phyloP scores from a whole-genome alignment of 371 early-diverging fungal genomes.

The Choanephora cucurbitarum region DNA sequence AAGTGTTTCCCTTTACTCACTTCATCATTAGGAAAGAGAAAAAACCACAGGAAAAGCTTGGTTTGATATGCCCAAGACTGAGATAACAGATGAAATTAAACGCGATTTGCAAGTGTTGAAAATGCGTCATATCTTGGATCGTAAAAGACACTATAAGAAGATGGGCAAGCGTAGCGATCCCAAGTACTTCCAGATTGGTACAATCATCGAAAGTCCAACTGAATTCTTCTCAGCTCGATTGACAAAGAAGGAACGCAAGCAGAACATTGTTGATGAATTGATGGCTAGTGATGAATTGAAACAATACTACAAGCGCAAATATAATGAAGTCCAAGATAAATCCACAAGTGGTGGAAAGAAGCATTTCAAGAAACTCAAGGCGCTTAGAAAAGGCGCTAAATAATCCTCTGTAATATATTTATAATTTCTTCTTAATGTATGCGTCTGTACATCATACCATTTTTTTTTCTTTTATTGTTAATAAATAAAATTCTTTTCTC shows the following conservation, averaged over 20 bases:
- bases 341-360: conserved; percentile 64
- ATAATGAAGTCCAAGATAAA: conserved; percentile 71
- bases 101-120: conserved; percentile 87
- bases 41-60: conserved; percentile 78
- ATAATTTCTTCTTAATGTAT: not conserved
- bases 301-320: conserved; percentile 85
- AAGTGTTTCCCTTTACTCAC: not conserved
- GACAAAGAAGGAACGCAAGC: conserved; percentile 82
- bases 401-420: not conserved
- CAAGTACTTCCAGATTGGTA: conserved; percentile 93
- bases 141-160: conserved; percentile 91
- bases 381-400: conserved; percentile 27
- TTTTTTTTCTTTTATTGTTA: not conserved
- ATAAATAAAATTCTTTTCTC: not conserved
- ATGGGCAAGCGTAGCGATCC: conserved; percentile 71
- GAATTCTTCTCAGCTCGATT: conserved; percentile 88
- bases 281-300: conserved; percentile 74
- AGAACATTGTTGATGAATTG: conserved; percentile 86
- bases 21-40: conserved; percentile 49
- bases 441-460: not conserved
- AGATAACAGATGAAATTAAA: conserved; percentile 85
- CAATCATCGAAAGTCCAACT: conserved; percentile 84
- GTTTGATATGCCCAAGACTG: conserved; percentile 92
- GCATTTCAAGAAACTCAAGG: conserved; percentile 56
- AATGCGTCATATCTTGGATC: conserved; percentile 88